Percentiles rank a stretch among this genome's conserved stretches.
These are phyloP conservation scores for Penstemon barbatus DNA, from an alignment of 257 asterid genomes.

Conservation along the genomic window DNA sequence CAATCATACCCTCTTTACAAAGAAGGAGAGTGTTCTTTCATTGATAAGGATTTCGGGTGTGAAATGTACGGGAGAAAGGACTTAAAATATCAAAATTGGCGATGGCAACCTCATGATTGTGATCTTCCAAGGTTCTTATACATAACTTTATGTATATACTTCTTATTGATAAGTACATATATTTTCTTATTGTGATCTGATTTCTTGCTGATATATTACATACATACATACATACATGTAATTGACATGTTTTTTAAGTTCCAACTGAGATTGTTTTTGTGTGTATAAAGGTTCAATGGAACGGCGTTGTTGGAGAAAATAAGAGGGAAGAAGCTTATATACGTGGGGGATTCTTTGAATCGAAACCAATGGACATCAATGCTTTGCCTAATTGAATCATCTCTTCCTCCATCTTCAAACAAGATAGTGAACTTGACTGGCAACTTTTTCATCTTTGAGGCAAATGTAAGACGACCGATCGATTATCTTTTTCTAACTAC, in stretches of 20 bases:
- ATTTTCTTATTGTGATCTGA: background rate
- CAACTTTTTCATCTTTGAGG: slow-evolving; percentile 39
- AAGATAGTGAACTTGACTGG: slow-evolving; percentile 33
- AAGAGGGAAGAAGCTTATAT: slow-evolving; percentile 57
- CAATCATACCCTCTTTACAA: slow-evolving; percentile 40
- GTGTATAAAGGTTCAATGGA: slow-evolving; percentile 46
- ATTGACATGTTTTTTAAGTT: background rate
- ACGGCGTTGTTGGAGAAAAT: slow-evolving; percentile 52
- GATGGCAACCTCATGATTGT: slow-evolving; percentile 60
- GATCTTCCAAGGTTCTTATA: slow-evolving; percentile 46
- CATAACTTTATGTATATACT: background rate
- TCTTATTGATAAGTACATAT: background rate
- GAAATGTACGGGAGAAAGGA: slow-evolving; percentile 42
- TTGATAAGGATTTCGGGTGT: slow-evolving; percentile 38
- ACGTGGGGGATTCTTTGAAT: slow-evolving; percentile 65
- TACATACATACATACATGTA: no score
- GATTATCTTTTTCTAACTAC: background rate
- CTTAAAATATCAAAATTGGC: slow-evolving; percentile 41
- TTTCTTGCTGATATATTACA: background rate
- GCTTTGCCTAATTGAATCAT: slow-evolving; percentile 59
- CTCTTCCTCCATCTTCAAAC: slow-evolving; percentile 32
- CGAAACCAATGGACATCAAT: slow-evolving; percentile 68
- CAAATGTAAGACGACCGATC: slow-evolving; percentile 54
- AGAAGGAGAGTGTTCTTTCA: slow-evolving; percentile 38
- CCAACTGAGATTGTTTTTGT: background rate